A percentile compares a stretch with the other conserved stretches of the same genome.
Evolutionary conservation across 1,139 yeast species (phyloP).

Genomic region (Debaryomyces sp.): DNA sequence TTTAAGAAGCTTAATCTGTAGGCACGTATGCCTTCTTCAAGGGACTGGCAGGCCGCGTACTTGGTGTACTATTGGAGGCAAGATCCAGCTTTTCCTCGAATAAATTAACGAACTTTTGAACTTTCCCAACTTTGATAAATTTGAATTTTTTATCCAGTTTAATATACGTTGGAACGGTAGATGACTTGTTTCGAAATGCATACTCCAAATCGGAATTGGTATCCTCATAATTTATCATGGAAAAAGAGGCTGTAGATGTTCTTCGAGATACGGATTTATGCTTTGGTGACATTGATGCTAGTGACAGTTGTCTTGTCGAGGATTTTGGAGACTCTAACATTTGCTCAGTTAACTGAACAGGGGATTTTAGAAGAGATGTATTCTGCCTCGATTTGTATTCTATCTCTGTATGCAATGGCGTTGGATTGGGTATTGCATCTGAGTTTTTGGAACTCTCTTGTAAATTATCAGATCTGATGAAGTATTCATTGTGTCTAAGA

Average conservation of each 20-base stretch:
- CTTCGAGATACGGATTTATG: constrained; percentile 18
- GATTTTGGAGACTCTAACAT: constrained; percentile 1
- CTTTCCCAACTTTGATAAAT: constrained; percentile 52
- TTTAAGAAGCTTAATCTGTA: constrained; percentile 1
- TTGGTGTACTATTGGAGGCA: constrained; percentile 10
- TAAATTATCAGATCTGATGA: constrained; percentile 15
- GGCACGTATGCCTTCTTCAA: background rate
- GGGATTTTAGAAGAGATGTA: background rate
- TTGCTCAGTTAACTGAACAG: background rate
- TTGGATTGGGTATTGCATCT: constrained; percentile 10
- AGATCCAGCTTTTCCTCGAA: constrained; percentile 43
- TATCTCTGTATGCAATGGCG: background rate
- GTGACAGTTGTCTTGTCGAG: constrained; percentile 13
- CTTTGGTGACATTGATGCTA: constrained; percentile 23
- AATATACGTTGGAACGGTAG: constrained; percentile 41
- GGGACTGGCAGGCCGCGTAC: constrained; percentile 12
- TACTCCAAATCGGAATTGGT: constrained; percentile 29
- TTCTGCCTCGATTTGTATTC: background rate
- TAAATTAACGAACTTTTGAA: constrained; percentile 48
- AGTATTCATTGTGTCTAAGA: constrained; percentile 36
- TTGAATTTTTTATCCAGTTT: constrained; percentile 49
- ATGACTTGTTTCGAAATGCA: constrained; percentile 33
- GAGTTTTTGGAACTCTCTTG: constrained; percentile 16
- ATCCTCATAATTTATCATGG: constrained; percentile 25
- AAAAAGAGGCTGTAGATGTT: constrained; percentile 25